Base-by-base conservation (phyloP, 345 rosid genomes). In the Camelina neglecta region DNA sequence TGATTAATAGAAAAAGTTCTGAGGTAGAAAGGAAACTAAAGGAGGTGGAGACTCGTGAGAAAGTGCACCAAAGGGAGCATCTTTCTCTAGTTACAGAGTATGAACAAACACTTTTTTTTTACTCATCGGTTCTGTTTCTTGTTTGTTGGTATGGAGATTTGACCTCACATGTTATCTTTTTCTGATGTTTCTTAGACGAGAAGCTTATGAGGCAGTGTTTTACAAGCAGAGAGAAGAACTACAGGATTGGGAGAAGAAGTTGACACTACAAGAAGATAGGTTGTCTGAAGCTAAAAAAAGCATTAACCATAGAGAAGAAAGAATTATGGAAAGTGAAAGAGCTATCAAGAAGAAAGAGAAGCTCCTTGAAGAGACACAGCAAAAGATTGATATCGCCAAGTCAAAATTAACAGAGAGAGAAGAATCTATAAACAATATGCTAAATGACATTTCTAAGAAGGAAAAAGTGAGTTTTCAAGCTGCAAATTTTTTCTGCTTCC, bases 31-130 rank as follows among this genome's bases (percentile, higher is more conserved):
- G 80, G 82, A 90, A 84, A 76, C 83, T 90, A 76, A 84, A 86
- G 58, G 96, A 92, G 71, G 41, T 89, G 81, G 95, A 84, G 78
- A 78, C 88, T 26, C 92, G 89, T 20, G 93, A 94, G 74, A 83
- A 74, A 68, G 74, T 82, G 69, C 79, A 89, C 35, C 86, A 81
- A 66, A 86, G 85, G 71, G 95, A 89, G 62, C 89, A 83, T 33
- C 85, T 88, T 55, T 86, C 96, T 51, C 79, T 92, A 51, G 81
- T 73, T 68, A 68, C 93, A 60, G 95, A 92, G 97, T 94, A 90
- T 31, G 75, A 55, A 62, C 26, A 8, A 33, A 21, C 15, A 20
- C 57, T 20, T 10, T 2, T 21, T 44, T 58, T 11, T 59, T 29
- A 41, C 49, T 63, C 0, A 3, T 33, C 1, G 2, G 16, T 69